phyloP scores from a whole-genome alignment of 2,329 filamentous ascomycete species.

The Monilinia vaccinii-corymbosi region DNA sequence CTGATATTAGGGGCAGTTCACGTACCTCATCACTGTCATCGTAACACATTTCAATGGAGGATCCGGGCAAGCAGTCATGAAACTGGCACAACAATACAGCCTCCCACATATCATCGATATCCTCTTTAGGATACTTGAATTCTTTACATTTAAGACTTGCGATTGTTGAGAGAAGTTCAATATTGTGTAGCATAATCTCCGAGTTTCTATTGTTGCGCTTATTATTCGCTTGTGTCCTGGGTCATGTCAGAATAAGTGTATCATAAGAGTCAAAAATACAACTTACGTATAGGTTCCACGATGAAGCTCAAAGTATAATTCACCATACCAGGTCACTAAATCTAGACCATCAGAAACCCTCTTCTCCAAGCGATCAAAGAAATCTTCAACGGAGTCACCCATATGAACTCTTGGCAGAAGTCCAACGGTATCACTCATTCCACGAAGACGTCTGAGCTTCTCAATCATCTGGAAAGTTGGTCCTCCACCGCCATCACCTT shows the following conservation, averaged over 20 bases:
- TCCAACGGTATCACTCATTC: constrained; percentile 79
- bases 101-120: constrained; percentile 97
- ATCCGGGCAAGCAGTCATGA: constrained; percentile 93
- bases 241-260: background rate
- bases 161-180: constrained; percentile 81
- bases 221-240: constrained; percentile 82
- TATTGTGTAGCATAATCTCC: constrained; percentile 75
- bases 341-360: constrained; percentile 54
- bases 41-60: constrained; percentile 95
- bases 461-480: constrained; percentile 91
- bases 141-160: constrained; percentile 57
- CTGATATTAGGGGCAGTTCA: background rate
- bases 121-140: constrained; percentile 87
- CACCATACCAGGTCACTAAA: constrained; percentile 93
- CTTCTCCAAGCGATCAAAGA: constrained; percentile 77
- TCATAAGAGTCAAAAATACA: background rate
- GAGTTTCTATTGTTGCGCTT: constrained; percentile 87
- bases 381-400: constrained; percentile 85
- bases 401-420: constrained; percentile 80
- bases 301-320: constrained; percentile 96
- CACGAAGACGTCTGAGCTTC: constrained; percentile 86
- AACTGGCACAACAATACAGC: constrained; percentile 87
- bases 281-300: constrained; percentile 77
- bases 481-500: constrained; percentile 91
- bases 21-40: constrained; percentile 78